phyloP scores from a whole-genome alignment of 768 basidiomycete genomes.

The Multifurca ochricompacta region DNA sequence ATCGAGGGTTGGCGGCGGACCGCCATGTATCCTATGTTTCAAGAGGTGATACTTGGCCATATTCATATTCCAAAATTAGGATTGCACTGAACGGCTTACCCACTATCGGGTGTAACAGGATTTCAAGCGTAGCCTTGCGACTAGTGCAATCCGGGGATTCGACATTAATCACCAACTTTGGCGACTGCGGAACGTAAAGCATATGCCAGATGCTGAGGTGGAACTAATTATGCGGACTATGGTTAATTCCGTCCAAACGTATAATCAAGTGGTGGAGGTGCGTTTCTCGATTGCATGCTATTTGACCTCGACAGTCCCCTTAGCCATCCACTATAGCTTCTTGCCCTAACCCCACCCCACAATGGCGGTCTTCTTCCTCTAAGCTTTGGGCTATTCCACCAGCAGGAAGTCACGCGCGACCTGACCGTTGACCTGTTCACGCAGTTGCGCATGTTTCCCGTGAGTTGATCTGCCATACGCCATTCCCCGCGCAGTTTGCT shows the following conservation, averaged over 20 bases:
- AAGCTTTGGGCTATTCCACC: conserved; percentile 88
- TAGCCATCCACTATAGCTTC: conserved; percentile 44
- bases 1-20: conserved; percentile 94
- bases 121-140: conserved; percentile 45
- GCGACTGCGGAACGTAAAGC: conserved; percentile 67
- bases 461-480: conserved; percentile 32
- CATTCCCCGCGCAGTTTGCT: conserved; percentile 1
- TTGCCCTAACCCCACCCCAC: conserved; percentile 68
- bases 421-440: conserved; percentile 80
- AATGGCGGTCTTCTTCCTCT: conserved; percentile 78
- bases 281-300: conserved; percentile 19
- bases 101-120: conserved; percentile 42
- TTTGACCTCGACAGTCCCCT: neutral
- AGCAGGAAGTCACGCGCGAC: conserved; percentile 65
- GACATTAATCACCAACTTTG: conserved; percentile 84
- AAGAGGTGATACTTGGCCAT: conserved; percentile 43
- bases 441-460: conserved; percentile 66
- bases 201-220: conserved; percentile 65
- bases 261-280: conserved; percentile 89
- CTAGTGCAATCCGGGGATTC: conserved; percentile 63
- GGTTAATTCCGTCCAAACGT: conserved; percentile 61
- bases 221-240: conserved; percentile 68
- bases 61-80: neutral
- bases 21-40: conserved; percentile 65
- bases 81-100: neutral